Conservation (phyloP, 208 protist genomes). For the Spongospora subterranea region DNA sequence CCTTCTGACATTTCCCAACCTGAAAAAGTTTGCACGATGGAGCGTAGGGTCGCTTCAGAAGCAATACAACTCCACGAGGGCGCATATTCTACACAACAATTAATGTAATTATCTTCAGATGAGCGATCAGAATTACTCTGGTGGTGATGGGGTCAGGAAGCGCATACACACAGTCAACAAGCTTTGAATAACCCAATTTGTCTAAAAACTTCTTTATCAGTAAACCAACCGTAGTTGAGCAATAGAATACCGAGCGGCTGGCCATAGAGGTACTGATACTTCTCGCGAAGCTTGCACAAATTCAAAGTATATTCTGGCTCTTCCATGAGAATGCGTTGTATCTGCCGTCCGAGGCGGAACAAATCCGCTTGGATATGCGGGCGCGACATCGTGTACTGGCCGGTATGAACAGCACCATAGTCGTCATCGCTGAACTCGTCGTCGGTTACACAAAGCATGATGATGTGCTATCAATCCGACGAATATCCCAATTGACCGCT, state of each 20-base stretch:
- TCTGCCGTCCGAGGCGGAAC: slow-evolving; percentile 2
- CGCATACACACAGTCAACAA: slow-evolving; percentile 18
- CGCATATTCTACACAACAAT: slow-evolving; percentile 17
- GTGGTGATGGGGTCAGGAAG: slow-evolving; percentile 15
- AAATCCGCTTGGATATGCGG: slow-evolving; percentile 38
- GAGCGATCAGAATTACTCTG: not conserved
- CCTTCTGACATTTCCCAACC: not conserved
- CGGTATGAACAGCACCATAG: not conserved
- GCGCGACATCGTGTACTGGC: not conserved
- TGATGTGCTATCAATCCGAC: too few species aligned
- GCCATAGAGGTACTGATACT: not conserved
- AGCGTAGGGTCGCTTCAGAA: not conserved
- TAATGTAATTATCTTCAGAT: not conserved
- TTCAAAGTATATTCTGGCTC: slow-evolving; percentile 29
- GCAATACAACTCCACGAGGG: not conserved
- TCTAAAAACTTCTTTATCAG: not conserved
- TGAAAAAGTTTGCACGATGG: not conserved
- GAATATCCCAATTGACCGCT: too few species aligned
- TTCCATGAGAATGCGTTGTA: slow-evolving; percentile 3
- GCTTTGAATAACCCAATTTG: slow-evolving; percentile 45
- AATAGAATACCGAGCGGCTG: not conserved
- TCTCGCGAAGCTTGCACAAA: slow-evolving; percentile 43
- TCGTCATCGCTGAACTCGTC: slow-evolving; percentile 34
- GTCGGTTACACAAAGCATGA: slow-evolving; percentile 27
- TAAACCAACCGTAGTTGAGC: not conserved